These are phyloP conservation scores for Thelephora aurantiotincta DNA, from an alignment of 768 basidiomycete genomes.

Conservation along the genomic window DNA sequence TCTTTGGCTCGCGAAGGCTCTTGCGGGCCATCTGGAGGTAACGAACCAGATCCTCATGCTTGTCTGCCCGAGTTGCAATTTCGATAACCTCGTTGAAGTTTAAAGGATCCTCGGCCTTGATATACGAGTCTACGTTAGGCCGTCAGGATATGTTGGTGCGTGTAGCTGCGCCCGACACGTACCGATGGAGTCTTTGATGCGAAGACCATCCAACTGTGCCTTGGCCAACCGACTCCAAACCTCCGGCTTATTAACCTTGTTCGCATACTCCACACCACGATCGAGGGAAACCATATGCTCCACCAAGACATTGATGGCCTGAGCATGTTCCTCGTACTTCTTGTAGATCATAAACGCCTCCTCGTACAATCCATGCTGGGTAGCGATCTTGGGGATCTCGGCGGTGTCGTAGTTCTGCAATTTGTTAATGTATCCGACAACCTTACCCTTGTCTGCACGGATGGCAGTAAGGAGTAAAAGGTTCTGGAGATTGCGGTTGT, in stretches of 20 bases:
- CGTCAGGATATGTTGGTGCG: not conserved
- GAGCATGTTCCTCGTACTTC: conserved; percentile 90
- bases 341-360: conserved; percentile 96
- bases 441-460: conserved; percentile 96
- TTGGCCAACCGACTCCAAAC: conserved; percentile 98
- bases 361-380: conserved; percentile 88
- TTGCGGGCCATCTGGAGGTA: conserved; percentile 99
- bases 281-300: conserved; percentile 98
- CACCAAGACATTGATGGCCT: conserved; percentile 95
- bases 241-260: conserved; percentile 90
- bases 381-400: conserved; percentile 95
- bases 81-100: conserved; percentile 95
- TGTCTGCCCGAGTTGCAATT: conserved; percentile 86
- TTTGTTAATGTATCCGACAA: conserved; percentile 95
- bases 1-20: conserved; percentile 89
- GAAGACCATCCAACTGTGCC: conserved; percentile 93
- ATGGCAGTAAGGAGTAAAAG: conserved; percentile 90
- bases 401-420: conserved; percentile 87
- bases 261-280: conserved; percentile 89
- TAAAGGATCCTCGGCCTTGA: conserved; percentile 89
- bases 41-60: conserved; percentile 87
- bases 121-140: conserved; percentile 67
- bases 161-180: conserved; percentile 13
- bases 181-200: conserved; percentile 97
- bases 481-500: conserved; percentile 95